These are phyloP conservation scores for Acidiella bohemica DNA, from an alignment of 495 filamentous ascomycete genomes.

Conservation along the genomic window DNA sequence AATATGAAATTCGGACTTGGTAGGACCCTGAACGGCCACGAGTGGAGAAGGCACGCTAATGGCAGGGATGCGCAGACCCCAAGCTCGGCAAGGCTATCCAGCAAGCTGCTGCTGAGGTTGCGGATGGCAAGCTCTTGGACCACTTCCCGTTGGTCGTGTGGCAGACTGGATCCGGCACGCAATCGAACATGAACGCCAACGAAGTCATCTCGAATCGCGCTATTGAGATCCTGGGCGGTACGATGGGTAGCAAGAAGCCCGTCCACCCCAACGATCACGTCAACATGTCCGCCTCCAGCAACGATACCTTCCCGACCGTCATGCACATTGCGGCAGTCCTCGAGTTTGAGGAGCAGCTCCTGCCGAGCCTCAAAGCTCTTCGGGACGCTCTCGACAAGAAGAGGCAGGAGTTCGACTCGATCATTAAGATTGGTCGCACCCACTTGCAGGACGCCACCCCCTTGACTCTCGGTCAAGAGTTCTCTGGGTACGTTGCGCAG, in stretches of 20 bases:
- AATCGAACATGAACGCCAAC: constrained; percentile 99
- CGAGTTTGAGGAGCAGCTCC: constrained; percentile 72
- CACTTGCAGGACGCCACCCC: constrained; percentile 97
- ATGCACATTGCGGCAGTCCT: constrained; percentile 98
- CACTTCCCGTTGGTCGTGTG: constrained; percentile 98
- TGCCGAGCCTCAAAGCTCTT: constrained; percentile 70
- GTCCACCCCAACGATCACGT: constrained; percentile 99
- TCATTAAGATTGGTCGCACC: constrained; percentile 98
- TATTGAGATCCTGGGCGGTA: constrained; percentile 91
- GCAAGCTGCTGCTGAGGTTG: constrained; percentile 86
- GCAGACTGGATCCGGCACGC: constrained; percentile 97
- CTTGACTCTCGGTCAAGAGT: constrained; percentile 91
- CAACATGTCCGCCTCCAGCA: constrained; percentile 96
- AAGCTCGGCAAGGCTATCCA: constrained; percentile 88
- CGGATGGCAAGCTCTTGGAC: constrained; percentile 82
- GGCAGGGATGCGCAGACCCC: constrained; percentile 50
- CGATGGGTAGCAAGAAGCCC: constrained; percentile 90
- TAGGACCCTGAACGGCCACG: constrained; percentile 33
- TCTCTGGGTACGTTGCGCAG: constrained; percentile 94
- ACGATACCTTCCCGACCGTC: constrained; percentile 98
- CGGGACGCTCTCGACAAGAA: constrained; percentile 74
- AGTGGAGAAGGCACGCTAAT: constrained; percentile 6
- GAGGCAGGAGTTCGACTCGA: constrained; percentile 73
- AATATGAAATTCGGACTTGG: constrained; percentile 93
- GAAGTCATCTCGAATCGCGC: constrained; percentile 99